Conservation (phyloP, 2,329 filamentous ascomycete species). For the Colletotrichum sojae region DNA sequence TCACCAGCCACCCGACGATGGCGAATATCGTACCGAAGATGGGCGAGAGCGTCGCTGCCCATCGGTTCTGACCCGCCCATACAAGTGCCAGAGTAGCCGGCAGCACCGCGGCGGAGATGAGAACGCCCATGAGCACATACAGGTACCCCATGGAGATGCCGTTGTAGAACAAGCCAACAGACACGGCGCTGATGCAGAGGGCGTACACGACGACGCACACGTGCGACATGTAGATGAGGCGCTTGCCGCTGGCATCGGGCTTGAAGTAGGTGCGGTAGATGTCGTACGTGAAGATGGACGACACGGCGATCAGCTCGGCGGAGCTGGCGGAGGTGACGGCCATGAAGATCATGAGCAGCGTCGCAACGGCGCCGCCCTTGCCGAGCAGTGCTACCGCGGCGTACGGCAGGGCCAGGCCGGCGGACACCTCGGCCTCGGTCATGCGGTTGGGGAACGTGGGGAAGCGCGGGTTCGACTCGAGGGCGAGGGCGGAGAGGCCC, state of each 20-base stretch:
- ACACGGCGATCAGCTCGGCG: constrained; percentile 85
- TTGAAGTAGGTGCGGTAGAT: constrained; percentile 91
- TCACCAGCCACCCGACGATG: constrained; percentile 83
- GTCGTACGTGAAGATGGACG: constrained; percentile 89
- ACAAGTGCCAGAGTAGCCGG: constrained; percentile 85
- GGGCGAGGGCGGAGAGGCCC: constrained; percentile 82
- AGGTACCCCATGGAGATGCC: constrained; percentile 91
- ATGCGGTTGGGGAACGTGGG: constrained; percentile 79
- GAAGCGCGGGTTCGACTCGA: constrained; percentile 78
- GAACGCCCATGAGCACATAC: constrained; percentile 91
- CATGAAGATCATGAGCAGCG: constrained; percentile 85
- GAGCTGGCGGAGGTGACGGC: constrained; percentile 85
- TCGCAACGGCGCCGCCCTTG: constrained; percentile 80
- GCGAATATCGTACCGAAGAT: constrained; percentile 76
- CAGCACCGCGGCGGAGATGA: constrained; percentile 88
- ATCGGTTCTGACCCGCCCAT: constrained; percentile 84
- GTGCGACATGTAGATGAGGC: constrained; percentile 86
- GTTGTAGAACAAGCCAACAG: constrained; percentile 80
- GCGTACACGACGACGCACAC: constrained; percentile 79
- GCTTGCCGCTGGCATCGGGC: constrained; percentile 79
- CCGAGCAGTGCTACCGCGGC: constrained; percentile 85
- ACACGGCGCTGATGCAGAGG: constrained; percentile 82
- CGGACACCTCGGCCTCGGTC: constrained; percentile 77
- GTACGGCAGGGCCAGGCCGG: constrained; percentile 83
- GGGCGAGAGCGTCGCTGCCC: constrained; percentile 77